Percentiles rank a stretch among this genome's conserved stretches.
These are phyloP conservation scores for Colletotrichum tanaceti DNA, from an alignment of 2,329 filamentous ascomycete species.

Conservation along the genomic window DNA sequence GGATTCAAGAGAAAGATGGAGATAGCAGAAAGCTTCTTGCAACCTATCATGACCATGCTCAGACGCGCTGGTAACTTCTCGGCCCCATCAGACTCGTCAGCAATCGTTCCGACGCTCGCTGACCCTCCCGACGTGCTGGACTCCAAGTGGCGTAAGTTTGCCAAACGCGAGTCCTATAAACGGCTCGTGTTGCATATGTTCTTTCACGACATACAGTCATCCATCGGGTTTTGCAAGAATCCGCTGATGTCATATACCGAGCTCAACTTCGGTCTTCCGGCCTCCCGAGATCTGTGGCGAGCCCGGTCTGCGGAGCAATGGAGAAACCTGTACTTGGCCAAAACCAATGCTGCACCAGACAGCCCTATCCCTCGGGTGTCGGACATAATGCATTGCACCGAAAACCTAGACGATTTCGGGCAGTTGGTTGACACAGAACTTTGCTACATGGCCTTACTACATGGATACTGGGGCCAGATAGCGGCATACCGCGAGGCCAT, in stretches of 20 bases:
- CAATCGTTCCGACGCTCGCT: slow-evolving; percentile 22
- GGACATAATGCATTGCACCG: slow-evolving; percentile 38
- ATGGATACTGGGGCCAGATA: slow-evolving; percentile 50
- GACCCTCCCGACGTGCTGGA: slow-evolving; percentile 36
- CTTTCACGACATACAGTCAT: slow-evolving; percentile 47
- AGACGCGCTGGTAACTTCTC: slow-evolving; percentile 49
- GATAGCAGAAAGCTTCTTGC: slow-evolving; percentile 53
- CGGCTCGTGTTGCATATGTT: slow-evolving; percentile 47
- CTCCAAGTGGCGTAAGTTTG: slow-evolving; percentile 44
- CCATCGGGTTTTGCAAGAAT: slow-evolving; percentile 46
- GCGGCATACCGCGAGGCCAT: slow-evolving; percentile 48
- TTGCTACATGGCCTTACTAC: slow-evolving; percentile 46
- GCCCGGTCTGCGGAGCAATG: slow-evolving; percentile 45
- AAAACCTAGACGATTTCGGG: slow-evolving; percentile 38
- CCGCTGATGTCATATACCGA: slow-evolving; percentile 50
- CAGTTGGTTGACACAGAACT: slow-evolving; percentile 47
- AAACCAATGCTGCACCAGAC: slow-evolving; percentile 21
- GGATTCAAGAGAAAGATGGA: slow-evolving; percentile 53
- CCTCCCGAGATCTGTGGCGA: slow-evolving; percentile 44
- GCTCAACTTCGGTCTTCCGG: slow-evolving; percentile 44
- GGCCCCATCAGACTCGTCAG: slow-evolving; percentile 26
- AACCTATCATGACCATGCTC: slow-evolving; percentile 52
- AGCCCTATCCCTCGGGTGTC: slow-evolving; percentile 31
- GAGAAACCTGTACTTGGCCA: slow-evolving; percentile 41
- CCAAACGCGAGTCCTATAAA: slow-evolving; percentile 48